These are phyloP conservation scores for Daldinia sp. DNA, from an alignment of 2,329 filamentous ascomycete genomes.

Conservation along the genomic window DNA sequence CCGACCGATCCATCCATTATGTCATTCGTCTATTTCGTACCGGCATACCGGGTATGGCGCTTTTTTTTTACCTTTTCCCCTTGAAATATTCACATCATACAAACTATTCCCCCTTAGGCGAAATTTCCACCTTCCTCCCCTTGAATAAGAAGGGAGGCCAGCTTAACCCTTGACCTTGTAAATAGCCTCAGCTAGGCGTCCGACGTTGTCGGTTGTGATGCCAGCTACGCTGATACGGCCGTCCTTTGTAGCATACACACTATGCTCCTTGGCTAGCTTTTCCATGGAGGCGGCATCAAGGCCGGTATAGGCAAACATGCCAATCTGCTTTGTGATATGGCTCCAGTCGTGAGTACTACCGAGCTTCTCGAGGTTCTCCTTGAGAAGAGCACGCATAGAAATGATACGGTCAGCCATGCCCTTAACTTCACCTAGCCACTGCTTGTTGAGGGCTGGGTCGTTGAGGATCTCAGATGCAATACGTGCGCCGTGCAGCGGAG, in stretches of 20 bases:
- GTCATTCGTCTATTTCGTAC: conserved; percentile 32
- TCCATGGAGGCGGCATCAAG: conserved; percentile 93
- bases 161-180: conserved; percentile 80
- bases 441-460: conserved; percentile 83
- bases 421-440: conserved; percentile 98
- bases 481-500: conserved; percentile 94
- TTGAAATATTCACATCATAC: conserved; percentile 13
- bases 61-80: conserved; percentile 9
- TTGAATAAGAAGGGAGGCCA: not conserved
- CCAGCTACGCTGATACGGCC: conserved; percentile 88
- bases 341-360: conserved; percentile 98
- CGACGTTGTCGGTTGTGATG: conserved; percentile 83
- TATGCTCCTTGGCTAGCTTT: conserved; percentile 90
- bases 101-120: not conserved
- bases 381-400: conserved; percentile 93
- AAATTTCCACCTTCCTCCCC: not conserved
- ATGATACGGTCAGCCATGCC: conserved; percentile 99
- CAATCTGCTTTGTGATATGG: conserved; percentile 98
- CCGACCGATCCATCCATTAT: conserved; percentile 24
- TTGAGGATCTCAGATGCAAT: conserved; percentile 94
- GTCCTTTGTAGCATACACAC: conserved; percentile 96
- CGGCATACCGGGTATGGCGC: conserved; percentile 26
- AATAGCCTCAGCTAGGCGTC: conserved; percentile 84
- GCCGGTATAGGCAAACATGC: conserved; percentile 99
- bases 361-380: conserved; percentile 93